Evolutionary conservation across 805 yeast species (phyloP).

Genomic region (Zygosaccharomyces rouxii): DNA sequence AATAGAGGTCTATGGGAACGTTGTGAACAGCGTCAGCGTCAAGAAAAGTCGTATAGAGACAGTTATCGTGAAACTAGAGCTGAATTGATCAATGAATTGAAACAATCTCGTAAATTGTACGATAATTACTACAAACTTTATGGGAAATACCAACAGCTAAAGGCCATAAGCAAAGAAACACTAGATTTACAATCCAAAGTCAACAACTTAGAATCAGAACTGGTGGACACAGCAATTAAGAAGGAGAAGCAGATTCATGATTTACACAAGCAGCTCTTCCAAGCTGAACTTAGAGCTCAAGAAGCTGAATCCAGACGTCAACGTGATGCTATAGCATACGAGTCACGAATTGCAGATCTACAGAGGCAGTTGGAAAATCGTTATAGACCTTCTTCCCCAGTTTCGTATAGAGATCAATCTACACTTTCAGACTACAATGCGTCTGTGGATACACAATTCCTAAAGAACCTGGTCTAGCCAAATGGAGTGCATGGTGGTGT

Average conservation of each 20-base stretch:
- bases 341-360: constrained; percentile 30
- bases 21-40: constrained; percentile 7
- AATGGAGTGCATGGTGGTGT: too few species aligned
- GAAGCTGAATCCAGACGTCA: constrained; percentile 24
- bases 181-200: constrained; percentile 16
- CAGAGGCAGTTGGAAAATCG: constrained; percentile 17
- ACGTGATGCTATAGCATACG: constrained; percentile 24
- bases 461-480: constrained; percentile 11
- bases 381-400: constrained; percentile 11
- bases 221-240: constrained; percentile 20
- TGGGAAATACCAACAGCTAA: constrained; percentile 32
- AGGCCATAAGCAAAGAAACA: constrained; percentile 9
- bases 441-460: constrained; percentile 17
- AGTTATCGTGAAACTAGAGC: constrained; percentile 28
- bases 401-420: constrained; percentile 9
- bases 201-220: constrained; percentile 25
- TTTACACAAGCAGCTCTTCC: constrained; percentile 24
- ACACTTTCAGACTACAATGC: constrained; percentile 17
- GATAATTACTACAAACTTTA: constrained; percentile 36
- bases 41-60: constrained; percentile 15
- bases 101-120: constrained; percentile 33
- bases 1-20: constrained; percentile 13
- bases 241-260: constrained; percentile 32
- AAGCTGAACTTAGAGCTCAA: constrained; percentile 24
- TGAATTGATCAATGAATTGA: constrained; percentile 35